Evolutionary conservation across 2,329 filamentous ascomycete species (phyloP), one percentile per base, ranked within the genome.

Genomic region (Thelonectria olida): DNA sequence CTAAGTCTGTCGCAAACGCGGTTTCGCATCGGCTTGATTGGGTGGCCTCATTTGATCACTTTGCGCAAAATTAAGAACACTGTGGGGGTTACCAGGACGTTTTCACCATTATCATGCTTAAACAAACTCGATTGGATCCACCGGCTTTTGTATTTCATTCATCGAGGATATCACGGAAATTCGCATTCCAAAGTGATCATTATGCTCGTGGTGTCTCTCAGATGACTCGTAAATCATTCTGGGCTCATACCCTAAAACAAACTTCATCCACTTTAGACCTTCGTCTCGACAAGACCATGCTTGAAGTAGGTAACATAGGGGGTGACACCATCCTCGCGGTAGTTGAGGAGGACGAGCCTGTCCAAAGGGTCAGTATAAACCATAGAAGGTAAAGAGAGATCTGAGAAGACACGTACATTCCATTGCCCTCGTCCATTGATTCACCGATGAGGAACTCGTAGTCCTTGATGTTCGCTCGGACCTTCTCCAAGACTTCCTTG

Each of bases 221-320:
- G 59, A 64, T 47, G 54, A 56, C 60, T 64, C 59, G 50, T 64
- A 57, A 65, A 57, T 67, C 56, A 55, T 72, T 47, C 53, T 54
- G 58, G 47, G 47, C 38, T 53, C 31, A 51, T 34, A 58, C 58
- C 44, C 59, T 34, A 15, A 49, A 52, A 63, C 44, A 58, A 27
- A 64, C 54, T 41, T 34, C 56, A 23, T 47, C 36, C 47, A 58
- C 15, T 70, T 85, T 95, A 99, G 72, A 98, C 93, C 92, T 99
- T 98, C 85, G 88, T 89, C 84, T 91, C 90, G 72, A 83, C 84
- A 68, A 98, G 82, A 76, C 95, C 96, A 83, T 97, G 91, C 89
- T 98, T 97, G 95, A 94, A 98, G 84, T 96, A 83, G 70, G 88
- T 91, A 74, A 97, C 85, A 78, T 87, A 99, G 63, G 96, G 96